Conservation (phyloP, 305 asterid genomes). For the Andrographis paniculata region DNA sequence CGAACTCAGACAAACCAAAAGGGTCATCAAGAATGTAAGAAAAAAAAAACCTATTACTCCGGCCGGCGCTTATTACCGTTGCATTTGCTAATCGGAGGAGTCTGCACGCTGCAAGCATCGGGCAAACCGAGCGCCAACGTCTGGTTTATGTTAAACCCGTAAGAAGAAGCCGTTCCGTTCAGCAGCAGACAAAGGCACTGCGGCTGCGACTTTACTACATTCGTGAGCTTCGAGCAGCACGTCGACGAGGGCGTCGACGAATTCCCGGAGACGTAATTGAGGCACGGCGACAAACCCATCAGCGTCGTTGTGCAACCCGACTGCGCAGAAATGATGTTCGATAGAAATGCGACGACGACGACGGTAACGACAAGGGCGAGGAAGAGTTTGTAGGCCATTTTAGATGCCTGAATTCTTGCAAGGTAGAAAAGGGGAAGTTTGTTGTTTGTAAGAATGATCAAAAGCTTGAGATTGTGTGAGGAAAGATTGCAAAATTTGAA, state of each 20-base stretch:
- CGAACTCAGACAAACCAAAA: neutral
- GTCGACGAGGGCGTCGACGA: neutral
- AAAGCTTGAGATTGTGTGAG: slow-evolving; percentile 5
- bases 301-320: neutral
- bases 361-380: neutral
- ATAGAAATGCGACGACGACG: neutral
- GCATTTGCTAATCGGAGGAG: slow-evolving; percentile 63
- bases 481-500: slow-evolving; percentile 13
- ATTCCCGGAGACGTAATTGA: slow-evolving; percentile 1
- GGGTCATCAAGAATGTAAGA: neutral
- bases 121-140: slow-evolving; percentile 56
- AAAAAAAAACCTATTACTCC: neutral
- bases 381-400: neutral
- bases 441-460: neutral
- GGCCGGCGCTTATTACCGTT: no score
- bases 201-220: slow-evolving; percentile 2
- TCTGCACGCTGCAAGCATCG: slow-evolving; percentile 46
- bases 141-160: slow-evolving; percentile 46
- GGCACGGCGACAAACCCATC: slow-evolving; percentile 5
- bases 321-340: neutral
- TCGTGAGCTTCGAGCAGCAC: neutral
- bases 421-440: neutral
- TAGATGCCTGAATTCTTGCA: neutral
- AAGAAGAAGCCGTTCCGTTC: slow-evolving; percentile 30
- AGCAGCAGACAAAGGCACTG: slow-evolving; percentile 52